Base-by-base conservation (phyloP, 805 yeast genomes). In the Ogataea naganishii region DNA sequence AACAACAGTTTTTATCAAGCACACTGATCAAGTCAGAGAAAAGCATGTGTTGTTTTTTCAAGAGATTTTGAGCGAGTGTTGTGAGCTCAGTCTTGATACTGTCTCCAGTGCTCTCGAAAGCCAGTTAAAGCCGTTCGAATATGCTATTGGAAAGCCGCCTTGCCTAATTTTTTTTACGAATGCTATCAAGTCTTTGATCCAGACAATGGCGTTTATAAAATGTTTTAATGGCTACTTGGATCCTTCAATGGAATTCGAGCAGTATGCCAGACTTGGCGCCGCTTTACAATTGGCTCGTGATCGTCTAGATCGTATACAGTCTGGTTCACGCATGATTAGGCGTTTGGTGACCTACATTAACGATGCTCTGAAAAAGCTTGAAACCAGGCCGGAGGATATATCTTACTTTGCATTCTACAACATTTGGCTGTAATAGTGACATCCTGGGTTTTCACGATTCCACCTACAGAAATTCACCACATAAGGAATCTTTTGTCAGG, bases 161-260 rank as follows among this genome's bases (percentile, higher is more conserved):
- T 30, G 35, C 5, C 41, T 42, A 12, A 44, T 52, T 22, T 42
- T 47, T 3, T 46, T 51, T 23, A 31, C 46, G 4, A 50, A 50
- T 36, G 35, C 41, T 13, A 31, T 48, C 8, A 52, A 46, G 36
- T 50, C 58, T 5, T 23, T 51, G 15, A 37, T 47, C 11, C 54
- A 51, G 27, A 37, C 49, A 11, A 33, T 44, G 16, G 43, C 56
- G 5, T 41, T 43, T 21, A 18, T 40, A 11, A 33, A 37, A 22
- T 37, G 42, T 23, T 40, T 49, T 16, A 39, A 40, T 12, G 14
- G 23, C 4, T 9, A 36, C 7, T 27, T 49, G 15, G 37, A 40
- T 6, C 18, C 36, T 14, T 35, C 36, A 18, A 29, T 30, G 7
- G 26, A 14, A n/a, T 33, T 38, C 3, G 25, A 27, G n/a, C 18